Evolutionary conservation across 106 monocot species (phyloP), one percentile per base, ranked within the genome.

Genomic region (Alisma plantagoaquatica): DNA sequence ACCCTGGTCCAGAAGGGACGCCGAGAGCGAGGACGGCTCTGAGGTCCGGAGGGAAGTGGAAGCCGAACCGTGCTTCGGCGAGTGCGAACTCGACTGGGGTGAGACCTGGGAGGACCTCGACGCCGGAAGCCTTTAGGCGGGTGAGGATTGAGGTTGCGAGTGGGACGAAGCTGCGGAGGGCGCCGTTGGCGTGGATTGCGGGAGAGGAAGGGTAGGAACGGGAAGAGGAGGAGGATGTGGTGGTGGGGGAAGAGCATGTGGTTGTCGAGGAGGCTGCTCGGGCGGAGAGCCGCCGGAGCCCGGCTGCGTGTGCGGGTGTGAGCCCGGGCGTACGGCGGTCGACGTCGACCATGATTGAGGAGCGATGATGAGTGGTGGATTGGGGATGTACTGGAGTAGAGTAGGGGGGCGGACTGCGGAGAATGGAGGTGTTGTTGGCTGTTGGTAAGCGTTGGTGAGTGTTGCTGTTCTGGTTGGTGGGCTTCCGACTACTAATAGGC

Each of bases 21-120:
- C 51, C 60, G 42, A 60, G 60, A 43, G 69, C 59, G 51, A 69
- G 53, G 23, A 69, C 51, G 21, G 69, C 59, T 27, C 51, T 49
- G 12, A 69, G 69, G 31, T 69, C 69, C 19, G 69, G 69, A 19
- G 69, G 69, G 60, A 69, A 69, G 51, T 29, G 41, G 69, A 69
- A 60, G 11, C 44, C 60, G 53, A 52, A 60, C 31, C 53, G 60
- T 2, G 69, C 69, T 28, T 69, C 69, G 2, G 50, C 23, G 28
- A 23, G 41, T 3, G 69, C 52, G 42, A 69, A 45, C 51, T 69
- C 69, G 23, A 53, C 29, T 14, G 23, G 25, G 60, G 69, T 52
- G 44, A 69, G 60, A 22, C 60, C 69, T 17, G 69, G 60, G 29
- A 23, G 51, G 18, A 69, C 51, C 7, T 42, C 4, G 22, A 69